Base-by-base conservation (phyloP, 108 stramenopile genomes). In the Parmales sp. region DNA sequence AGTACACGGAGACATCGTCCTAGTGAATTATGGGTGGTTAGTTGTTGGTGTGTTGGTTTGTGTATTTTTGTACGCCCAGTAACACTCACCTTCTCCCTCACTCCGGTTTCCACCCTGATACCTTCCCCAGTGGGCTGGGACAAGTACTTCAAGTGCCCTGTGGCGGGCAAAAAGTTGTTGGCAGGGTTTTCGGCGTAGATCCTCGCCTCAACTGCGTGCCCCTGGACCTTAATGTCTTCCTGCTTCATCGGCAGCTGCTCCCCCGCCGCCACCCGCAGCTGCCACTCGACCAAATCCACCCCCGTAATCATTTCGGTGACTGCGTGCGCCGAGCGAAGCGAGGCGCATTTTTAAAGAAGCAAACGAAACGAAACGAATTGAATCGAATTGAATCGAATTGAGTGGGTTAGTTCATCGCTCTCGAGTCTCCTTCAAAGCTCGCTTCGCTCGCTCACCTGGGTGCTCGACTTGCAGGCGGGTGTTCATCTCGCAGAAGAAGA, bases 401-500 rank as follows among this genome's bases (percentile, higher is more conserved):
- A n/a, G n/a, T n/a, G n/a, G n/a, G n/a, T n/a, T n/a, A n/a, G n/a
- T n/a, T n/a, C n/a, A n/a, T n/a, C n/a, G n/a, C n/a, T n/a, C n/a
- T n/a, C n/a, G n/a, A n/a, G n/a, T n/a, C n/a, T n/a, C n/a, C n/a
- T n/a, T n/a, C n/a, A n/a, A n/a, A n/a, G n/a, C n/a, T n/a, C n/a
- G n/a, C n/a, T n/a, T n/a, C n/a, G n/a, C n/a, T n/a, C n/a, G n/a
- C n/a, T n/a, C n/a, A n/a, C n/a, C n/a, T n/a, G n/a, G n/a, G 54
- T 60, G 54, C 54, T 60, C 54, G 54, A 60, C 54, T 34, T 60
- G 54, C 29, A 60, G 28, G 63, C 73, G 67, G 51, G 38, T 74
- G 72, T 85, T 97, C 98, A 99, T 99, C 86, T 99, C 98, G 28
- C 95, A 79, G 81, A 99, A 99, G 69, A 92, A 99, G 70, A 97